Evolutionary conservation across 2,329 filamentous ascomycete species (phyloP).

Genomic region (Neoarthrinium moseri): DNA sequence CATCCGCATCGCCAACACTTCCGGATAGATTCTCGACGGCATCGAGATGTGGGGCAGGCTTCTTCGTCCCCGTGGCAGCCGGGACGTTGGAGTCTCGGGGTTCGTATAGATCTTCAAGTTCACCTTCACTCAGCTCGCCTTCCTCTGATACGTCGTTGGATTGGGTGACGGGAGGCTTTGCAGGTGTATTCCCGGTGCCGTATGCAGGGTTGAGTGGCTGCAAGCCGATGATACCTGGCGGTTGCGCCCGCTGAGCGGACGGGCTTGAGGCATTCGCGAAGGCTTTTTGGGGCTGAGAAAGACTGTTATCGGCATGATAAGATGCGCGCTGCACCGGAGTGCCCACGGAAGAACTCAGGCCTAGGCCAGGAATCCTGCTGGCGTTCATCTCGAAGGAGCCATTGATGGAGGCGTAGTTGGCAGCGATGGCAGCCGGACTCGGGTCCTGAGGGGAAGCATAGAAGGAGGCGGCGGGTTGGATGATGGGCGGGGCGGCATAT

Average conservation of each 20-base stretch:
- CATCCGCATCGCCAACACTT: conserved; percentile 28
- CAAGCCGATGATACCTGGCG: background rate
- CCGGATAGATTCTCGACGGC: conserved; percentile 17
- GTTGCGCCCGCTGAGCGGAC: background rate
- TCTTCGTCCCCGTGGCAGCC: background rate
- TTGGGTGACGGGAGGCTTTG: background rate
- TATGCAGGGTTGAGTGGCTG: background rate
- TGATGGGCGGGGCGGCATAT: conserved; percentile 17
- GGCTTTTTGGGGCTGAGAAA: conserved; percentile 13
- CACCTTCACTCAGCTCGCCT: conserved; percentile 73
- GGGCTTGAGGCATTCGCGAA: conserved; percentile 5
- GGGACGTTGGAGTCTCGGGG: conserved; percentile 24
- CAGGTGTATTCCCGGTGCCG: background rate
- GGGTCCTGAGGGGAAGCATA: conserved; percentile 14
- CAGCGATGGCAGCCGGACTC: conserved; percentile 10
- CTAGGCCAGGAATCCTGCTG: conserved; percentile 36
- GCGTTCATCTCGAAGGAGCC: conserved; percentile 37
- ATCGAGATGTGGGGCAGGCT: conserved; percentile 11
- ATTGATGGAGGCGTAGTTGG: conserved; percentile 28
- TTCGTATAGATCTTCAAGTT: conserved; percentile 58
- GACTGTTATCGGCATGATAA: conserved; percentile 11
- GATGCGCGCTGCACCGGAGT: conserved; percentile 13
- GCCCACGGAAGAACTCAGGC: conserved; percentile 21
- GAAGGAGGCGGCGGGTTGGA: conserved; percentile 14
- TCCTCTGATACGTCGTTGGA: conserved; percentile 52